Conservation (phyloP, 2,329 filamentous ascomycete genomes). For the Fusarium sp. region DNA sequence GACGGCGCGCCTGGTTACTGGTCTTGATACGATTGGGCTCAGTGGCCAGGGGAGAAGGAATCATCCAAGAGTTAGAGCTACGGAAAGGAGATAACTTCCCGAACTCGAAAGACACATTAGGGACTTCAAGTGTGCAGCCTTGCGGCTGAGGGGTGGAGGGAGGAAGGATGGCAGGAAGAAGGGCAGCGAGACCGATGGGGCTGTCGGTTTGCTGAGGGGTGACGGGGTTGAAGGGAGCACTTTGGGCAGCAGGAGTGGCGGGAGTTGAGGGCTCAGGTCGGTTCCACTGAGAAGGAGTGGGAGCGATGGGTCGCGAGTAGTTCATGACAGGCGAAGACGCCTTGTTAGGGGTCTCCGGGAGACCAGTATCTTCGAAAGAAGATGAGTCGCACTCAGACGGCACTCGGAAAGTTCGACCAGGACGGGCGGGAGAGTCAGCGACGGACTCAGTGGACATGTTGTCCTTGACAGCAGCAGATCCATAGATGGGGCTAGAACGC, state of each 20-base stretch:
- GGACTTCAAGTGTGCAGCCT: neutral
- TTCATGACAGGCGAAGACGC: slow-evolving; percentile 31
- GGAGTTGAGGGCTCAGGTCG: slow-evolving; percentile 39
- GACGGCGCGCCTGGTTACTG: slow-evolving; percentile 39
- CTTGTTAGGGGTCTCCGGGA: slow-evolving; percentile 14
- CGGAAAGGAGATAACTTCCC: slow-evolving; percentile 43
- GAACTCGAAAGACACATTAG: slow-evolving; percentile 40
- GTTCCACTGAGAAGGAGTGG: slow-evolving; percentile 44
- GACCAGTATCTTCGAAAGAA: slow-evolving; percentile 6
- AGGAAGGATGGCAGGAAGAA: slow-evolving; percentile 30
- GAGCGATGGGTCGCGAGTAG: slow-evolving; percentile 41
- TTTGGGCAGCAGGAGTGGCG: slow-evolving; percentile 22
- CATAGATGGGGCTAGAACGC: slow-evolving; percentile 17
- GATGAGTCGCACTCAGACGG: slow-evolving; percentile 35
- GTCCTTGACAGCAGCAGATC: slow-evolving; percentile 5
- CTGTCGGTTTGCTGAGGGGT: slow-evolving; percentile 16
- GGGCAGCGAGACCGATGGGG: slow-evolving; percentile 33
- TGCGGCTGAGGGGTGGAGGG: neutral
- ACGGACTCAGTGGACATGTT: neutral
- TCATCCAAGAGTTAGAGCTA: slow-evolving; percentile 44
- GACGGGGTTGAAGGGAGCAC: neutral
- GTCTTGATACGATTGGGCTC: slow-evolving; percentile 38
- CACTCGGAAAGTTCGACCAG: slow-evolving; percentile 32
- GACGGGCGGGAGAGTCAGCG: slow-evolving; percentile 16
- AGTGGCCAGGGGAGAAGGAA: slow-evolving; percentile 23